These are phyloP conservation scores for Vitis hybrid DNA, from an alignment of 177 flowering plant genomes.

Conservation along the genomic window DNA sequence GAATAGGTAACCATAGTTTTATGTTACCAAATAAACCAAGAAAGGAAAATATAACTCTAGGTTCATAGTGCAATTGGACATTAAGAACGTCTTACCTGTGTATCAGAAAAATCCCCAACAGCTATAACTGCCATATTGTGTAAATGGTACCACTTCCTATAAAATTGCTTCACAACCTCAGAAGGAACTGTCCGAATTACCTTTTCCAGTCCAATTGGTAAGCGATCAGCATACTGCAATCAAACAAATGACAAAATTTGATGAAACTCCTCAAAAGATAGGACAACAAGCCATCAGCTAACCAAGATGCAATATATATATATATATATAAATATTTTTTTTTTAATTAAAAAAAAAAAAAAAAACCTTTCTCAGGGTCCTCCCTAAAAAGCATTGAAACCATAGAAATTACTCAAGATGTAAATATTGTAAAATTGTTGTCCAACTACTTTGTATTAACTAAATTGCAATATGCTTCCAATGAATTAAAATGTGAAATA, in stretches of 20 bases:
- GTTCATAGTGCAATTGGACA: neutral
- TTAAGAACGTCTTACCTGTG: constrained; percentile 49
- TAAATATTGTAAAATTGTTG: neutral
- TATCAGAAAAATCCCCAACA: constrained; percentile 92
- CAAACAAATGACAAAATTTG: constrained; percentile 7
- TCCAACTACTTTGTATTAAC: neutral
- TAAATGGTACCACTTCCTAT: constrained; percentile 83
- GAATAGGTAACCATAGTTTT: too few species aligned
- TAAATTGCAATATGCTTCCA: neutral
- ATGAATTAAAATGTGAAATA: neutral
- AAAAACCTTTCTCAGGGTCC: neutral
- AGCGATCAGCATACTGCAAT: constrained; percentile 90
- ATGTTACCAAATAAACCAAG: too few species aligned
- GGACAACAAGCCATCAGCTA: neutral
- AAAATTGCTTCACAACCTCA: constrained; percentile 74
- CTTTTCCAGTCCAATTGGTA: constrained; percentile 90
- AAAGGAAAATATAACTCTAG: too few species aligned
- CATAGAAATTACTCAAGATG: neutral
- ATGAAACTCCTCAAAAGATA: neutral
- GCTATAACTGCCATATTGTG: constrained; percentile 91
- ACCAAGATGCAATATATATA: neutral
- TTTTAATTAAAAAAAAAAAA: too few species aligned
- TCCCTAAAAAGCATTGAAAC: neutral
- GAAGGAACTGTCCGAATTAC: constrained; percentile 79
- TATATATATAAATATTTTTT: too few species aligned